Conservation (phyloP, 2,329 filamentous ascomycete species). For the Raffaelea ambrosiae region DNA sequence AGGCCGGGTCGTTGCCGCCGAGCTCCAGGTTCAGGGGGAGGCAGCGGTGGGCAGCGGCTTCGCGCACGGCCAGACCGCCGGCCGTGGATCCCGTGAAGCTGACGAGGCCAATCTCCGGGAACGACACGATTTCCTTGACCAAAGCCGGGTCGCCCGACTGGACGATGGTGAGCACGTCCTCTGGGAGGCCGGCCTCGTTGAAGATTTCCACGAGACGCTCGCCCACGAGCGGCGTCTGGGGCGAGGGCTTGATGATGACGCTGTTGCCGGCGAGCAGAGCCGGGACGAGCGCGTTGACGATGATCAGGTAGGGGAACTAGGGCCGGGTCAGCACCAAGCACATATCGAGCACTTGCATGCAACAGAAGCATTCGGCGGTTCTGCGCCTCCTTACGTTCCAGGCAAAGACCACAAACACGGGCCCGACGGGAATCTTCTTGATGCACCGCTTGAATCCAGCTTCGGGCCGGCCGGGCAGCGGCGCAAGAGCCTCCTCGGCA, state of each 20-base stretch:
- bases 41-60: constrained; percentile 73
- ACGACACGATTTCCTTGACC: constrained; percentile 70
- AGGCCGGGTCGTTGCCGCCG: constrained; percentile 91
- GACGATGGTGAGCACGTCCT: constrained; percentile 83
- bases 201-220: constrained; percentile 77
- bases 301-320: constrained; percentile 89
- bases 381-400: constrained; percentile 68
- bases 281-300: constrained; percentile 86
- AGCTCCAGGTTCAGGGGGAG: constrained; percentile 84
- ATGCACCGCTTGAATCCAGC: constrained; percentile 87
- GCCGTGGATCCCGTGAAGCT: constrained; percentile 93
- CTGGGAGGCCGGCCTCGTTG: constrained; percentile 67
- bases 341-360: too few relatives aligned
- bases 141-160: constrained; percentile 73
- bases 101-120: constrained; percentile 68
- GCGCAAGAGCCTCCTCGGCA: constrained; percentile 66
- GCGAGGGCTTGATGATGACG: constrained; percentile 89
- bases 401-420: constrained; percentile 81
- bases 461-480: constrained; percentile 75
- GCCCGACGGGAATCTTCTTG: constrained; percentile 78
- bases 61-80: constrained; percentile 80
- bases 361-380: neutral
- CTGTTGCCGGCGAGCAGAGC: constrained; percentile 86
- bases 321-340: too few relatives aligned
- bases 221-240: constrained; percentile 85